Evolutionary conservation across 495 filamentous ascomycete species (phyloP), one percentile per base, ranked within the genome.

Genomic region (Lineolata rhizophorae): DNA sequence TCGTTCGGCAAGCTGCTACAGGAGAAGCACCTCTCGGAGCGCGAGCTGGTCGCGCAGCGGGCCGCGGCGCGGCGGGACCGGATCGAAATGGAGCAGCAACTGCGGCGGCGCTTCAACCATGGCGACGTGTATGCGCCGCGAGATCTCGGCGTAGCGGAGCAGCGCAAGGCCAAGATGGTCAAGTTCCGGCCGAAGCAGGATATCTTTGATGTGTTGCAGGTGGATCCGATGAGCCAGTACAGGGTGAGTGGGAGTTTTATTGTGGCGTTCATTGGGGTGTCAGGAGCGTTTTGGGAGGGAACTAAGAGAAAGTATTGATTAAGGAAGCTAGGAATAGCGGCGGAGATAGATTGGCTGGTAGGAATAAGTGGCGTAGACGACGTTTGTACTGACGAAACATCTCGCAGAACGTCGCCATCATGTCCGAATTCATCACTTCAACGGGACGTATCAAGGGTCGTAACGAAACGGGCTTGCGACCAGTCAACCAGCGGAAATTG

Each of bases 91-190:
- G n/a, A n/a, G n/a, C n/a, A n/a, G n/a, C n/a, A n/a, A n/a, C n/a
- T 25, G 22, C 22, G 6, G 6, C 22, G 80, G 31, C 58, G 64
- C 12, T 94, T 71, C 67, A 56, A 53, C 41, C 39, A 53, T 6
- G 87, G 87, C 46, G 83, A 93, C 50, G 60, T 90, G 29, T 94
- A 94, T 52, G 65, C 83, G 25, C 90, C 90, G 25, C 76, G 82
- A 49, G 87, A 97, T 59, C 54, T 97, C 32, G 72, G 64, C 35
- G 55, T 67, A 5, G 49, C 55, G 34, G 81, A 91, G 62, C 72
- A 73, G 67, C 24, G 29, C 18, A 57, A 57, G 33, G 53, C 48
- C 48, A 55, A 49, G 50, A 80, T 76, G 54, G 75, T 67, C 60
- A 59, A 56, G 37, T 52, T 58, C 33, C 51, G 47, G 34, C 63